Conservation (phyloP, 345 rosid genomes). For the Kandelia obovata region DNA sequence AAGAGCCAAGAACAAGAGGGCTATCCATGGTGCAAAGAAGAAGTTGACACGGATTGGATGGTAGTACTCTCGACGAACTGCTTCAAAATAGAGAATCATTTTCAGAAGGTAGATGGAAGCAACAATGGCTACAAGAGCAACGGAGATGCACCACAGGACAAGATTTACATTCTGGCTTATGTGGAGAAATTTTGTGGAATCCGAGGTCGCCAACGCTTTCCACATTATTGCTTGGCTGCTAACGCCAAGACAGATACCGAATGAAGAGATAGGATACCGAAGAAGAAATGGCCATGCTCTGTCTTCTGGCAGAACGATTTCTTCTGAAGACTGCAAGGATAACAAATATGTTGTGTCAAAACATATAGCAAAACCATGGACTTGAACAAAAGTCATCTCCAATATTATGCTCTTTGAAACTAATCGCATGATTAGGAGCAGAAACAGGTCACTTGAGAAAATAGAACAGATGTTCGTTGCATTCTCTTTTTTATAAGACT, state of each 20-base stretch:
- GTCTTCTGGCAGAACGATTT: constrained; percentile 74
- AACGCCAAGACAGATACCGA: constrained; percentile 87
- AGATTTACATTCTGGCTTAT: constrained; percentile 41
- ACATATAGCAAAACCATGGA: not conserved
- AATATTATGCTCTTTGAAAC: too few species aligned
- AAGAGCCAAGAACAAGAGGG: constrained; percentile 64
- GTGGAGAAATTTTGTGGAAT: constrained; percentile 66
- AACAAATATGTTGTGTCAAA: not conserved
- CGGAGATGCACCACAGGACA: constrained; percentile 66
- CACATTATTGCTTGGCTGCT: constrained; percentile 94
- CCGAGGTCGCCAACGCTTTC: constrained; percentile 66
- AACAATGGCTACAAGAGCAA: constrained; percentile 46
- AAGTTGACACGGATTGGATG: constrained; percentile 92
- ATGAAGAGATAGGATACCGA: constrained; percentile 68
- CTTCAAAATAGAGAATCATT: constrained; percentile 64
- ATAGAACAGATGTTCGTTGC: too few species aligned
- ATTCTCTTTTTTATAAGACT: too few species aligned
- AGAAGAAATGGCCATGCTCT: constrained; percentile 89
- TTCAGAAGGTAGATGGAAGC: constrained; percentile 58
- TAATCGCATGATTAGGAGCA: too few species aligned
- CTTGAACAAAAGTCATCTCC: not conserved
- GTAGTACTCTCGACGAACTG: constrained; percentile 79
- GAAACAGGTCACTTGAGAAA: too few species aligned
- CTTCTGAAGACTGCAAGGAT: constrained; percentile 55
- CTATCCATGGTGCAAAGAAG: constrained; percentile 91